Evolutionary conservation across 208 protist genomes (phyloP), one percentile per base, ranked within the genome.

Genomic region (Leishmania turanica): DNA sequence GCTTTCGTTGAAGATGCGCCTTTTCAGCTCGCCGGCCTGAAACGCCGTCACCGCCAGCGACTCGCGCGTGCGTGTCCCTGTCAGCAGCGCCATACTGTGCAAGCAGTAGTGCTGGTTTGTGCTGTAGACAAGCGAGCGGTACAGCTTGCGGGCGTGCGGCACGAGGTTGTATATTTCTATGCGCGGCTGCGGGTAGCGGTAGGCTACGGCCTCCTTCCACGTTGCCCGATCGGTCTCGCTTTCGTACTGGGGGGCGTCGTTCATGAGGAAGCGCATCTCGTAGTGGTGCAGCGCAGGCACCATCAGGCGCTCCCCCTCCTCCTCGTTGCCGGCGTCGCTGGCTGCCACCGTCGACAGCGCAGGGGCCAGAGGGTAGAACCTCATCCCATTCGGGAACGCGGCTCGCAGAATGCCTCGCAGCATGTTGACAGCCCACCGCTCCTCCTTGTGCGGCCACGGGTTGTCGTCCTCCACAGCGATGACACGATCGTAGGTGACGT

Each of bases 141-240:
- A 97, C 77, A 96, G 78, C 79, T 85, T 85, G 24, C 94, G 85
- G 45, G 89, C 92, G 86, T 97, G 94, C 24, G 91, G 84, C 21
- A 95, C 85, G 13, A 97, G 89, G 83, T 96, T 97, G 84, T 90
- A 96, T 4, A 96, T 75, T 66, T 93, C 78, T 1, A 96, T 64
- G 42, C 87, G 86, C 13, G 86, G 83, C 72, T 86, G 82, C 31
- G 88, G 88, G 83, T 91, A 84, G 75, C 84, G 85, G 77, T 90
- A 88, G 31, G 90, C 89, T n/a, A 95, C 90, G 8, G 90, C 80
- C 83, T 97, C 93, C 84, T 97, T 97, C 92, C 92, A 97, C n/a
- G 93, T 97, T 11, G 89, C 75, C 24, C 84, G 84, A 37, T 93
- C 85, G 31, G 79, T 81, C 78, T 96, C 87, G 34, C 88, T 84